Evolutionary conservation across 2,329 filamentous ascomycete species (phyloP), one percentile per base, ranked within the genome.

Genomic region (Scytalidium lignicola): DNA sequence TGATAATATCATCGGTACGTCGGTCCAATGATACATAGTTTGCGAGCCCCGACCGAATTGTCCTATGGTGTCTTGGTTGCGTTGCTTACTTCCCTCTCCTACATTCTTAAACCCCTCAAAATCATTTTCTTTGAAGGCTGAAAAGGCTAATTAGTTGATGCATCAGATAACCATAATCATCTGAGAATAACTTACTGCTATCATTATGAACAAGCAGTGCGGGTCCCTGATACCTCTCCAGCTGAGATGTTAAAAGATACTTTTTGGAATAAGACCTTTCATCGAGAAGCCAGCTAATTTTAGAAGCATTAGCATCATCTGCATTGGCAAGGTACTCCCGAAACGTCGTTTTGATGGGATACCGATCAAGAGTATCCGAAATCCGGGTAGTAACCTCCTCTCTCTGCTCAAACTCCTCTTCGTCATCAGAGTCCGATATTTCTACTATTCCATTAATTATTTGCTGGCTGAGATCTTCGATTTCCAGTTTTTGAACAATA

Each of bases 11-110:
- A 64, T 63, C 4, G 66, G 65, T 32, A 61, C 58, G 41, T 65
- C 63, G 13, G 65, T 67, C 52, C 60, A 67, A 44, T 68, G 66
- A 51, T 62, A 68, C 64, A 67, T 67, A 3, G 63, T 67, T 44
- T 67, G 59, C 6, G 63, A 62, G 2, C 66, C 65, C 23, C 64
- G 51, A 4, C 66, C 65, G 49, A 67, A 68, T 51, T 63, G 63
- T 9, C 66, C 65, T 18, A 67, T 67, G 3, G 58, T 57, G 1
- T 51, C 52, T 15, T 45, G 46, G 23, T 66, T 53, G 3, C 59
- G 41, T 45, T 48, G 43, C 45, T 67, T 68, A 23, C 65, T 66
- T 1, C 64, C 63, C 21, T 59, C 52, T 3, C 65, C 66, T 8
- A 67, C 60, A 40, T 65, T 55, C 41, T 59, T 62, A 19, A 67